These are phyloP conservation scores for Termitomyces sp. DNA, from an alignment of 768 basidiomycete genomes.

Conservation along the genomic window DNA sequence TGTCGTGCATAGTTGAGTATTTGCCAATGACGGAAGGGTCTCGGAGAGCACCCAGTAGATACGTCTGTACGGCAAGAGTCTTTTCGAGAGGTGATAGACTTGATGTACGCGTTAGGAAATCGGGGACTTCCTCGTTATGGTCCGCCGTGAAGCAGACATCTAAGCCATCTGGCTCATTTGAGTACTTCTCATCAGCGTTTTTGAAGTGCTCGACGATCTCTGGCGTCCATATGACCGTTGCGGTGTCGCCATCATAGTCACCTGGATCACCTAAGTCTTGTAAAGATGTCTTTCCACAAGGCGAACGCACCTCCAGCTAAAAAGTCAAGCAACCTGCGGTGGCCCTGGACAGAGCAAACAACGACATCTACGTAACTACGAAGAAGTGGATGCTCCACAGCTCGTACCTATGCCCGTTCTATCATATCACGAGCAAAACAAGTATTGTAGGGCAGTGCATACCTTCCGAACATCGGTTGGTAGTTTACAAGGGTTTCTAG, in stretches of 20 bases:
- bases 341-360: slow-evolving; percentile 46
- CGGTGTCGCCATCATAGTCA: slow-evolving; percentile 70
- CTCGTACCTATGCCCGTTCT: slow-evolving; percentile 38
- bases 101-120: slow-evolving; percentile 31
- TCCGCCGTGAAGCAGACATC: slow-evolving; percentile 33
- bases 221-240: slow-evolving; percentile 52
- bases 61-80: slow-evolving; percentile 37
- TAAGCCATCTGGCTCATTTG: slow-evolving; percentile 43
- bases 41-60: slow-evolving; percentile 45
- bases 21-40: slow-evolving; percentile 42
- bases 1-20: slow-evolving; percentile 54
- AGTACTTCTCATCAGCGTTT: slow-evolving; percentile 45
- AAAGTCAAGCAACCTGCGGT: slow-evolving; percentile 54
- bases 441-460: neutral
- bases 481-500: slow-evolving; percentile 65
- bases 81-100: slow-evolving; percentile 17
- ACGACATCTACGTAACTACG: slow-evolving; percentile 52
- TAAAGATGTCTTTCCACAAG: neutral
- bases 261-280: slow-evolving; percentile 27
- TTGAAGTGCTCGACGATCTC: slow-evolving; percentile 47
- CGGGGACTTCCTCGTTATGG: slow-evolving; percentile 33
- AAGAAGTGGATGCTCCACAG: slow-evolving; percentile 47
- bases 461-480: slow-evolving; percentile 67
- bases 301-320: slow-evolving; percentile 50
- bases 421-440: neutral